Evolutionary conservation across 2,329 filamentous ascomycete species (phyloP), one percentile per base, ranked within the genome.

Genomic region (Xylaria sp.): DNA sequence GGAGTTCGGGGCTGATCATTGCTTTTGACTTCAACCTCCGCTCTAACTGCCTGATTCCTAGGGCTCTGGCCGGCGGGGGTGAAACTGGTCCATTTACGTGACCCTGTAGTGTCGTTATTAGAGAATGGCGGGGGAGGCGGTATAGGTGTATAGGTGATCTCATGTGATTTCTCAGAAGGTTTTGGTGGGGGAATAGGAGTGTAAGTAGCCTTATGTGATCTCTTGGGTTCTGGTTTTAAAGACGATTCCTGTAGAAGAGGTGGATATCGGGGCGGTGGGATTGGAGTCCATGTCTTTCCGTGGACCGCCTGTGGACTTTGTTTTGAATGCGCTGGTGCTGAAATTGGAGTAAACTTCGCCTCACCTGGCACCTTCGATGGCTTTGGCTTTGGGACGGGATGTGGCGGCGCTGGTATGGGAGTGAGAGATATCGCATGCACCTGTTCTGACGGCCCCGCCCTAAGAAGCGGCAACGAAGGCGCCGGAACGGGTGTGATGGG

Each of bases 1-100:
- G 28, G 60, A 36, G 45, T 62, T 20, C 46, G 43, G 28, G 43
- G 5, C 39, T 15, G 45, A 12, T 59, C 20, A 34, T 57, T 43
- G 9, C 28, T 23, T 36, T 60, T 34, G n/a, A 7, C 13, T 34
- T 23, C 15, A 13, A 12, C 43, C n/a, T 32, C 43, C 4, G 48
- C 39, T 28, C 30, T 30, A 3, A 68, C 63, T 4, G 63, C 62
- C 70, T 66, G 73, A 15, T 62, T 72, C 12, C 66, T 60, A 12
- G 72, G 66, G 43, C 73, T 72, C 15, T 69, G 71, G 10, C 70
- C 75, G 0, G 74, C 73, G 2, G 76, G 76, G 0, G 75, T 77
- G 58, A 78, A 78, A 41, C 75, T 68, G 58, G 66, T 63, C 57
- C 18, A 39, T 20, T 60, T 34, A 18, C n/a, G 43, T 56, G 63